Evolutionary conservation across 352 stramenopile species (phyloP).

Genomic region (Phytophthora nicotianae): DNA sequence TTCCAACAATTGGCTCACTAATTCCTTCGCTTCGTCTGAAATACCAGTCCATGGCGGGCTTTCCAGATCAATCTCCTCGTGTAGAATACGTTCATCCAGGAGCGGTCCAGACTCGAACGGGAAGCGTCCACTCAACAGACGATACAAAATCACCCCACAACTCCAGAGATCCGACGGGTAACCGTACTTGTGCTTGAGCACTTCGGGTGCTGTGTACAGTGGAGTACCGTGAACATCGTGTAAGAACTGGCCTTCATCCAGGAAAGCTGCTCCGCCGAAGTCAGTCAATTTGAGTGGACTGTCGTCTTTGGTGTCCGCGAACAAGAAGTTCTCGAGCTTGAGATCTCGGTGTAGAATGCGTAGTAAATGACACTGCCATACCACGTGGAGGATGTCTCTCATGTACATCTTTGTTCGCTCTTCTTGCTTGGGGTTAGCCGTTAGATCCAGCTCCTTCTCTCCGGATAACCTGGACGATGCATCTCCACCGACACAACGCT

Average conservation of each 20-base stretch:
- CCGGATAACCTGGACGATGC: constrained; percentile 41
- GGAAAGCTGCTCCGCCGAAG: constrained; percentile 73
- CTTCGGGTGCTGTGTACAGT: constrained; percentile 76
- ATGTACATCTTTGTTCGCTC: constrained; percentile 65
- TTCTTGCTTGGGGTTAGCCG: constrained; percentile 35
- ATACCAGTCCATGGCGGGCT: constrained; percentile 54
- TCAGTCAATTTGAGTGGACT: constrained; percentile 82
- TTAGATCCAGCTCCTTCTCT: constrained; percentile 20
- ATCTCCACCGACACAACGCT: constrained; percentile 78
- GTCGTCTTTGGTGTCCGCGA: constrained; percentile 57
- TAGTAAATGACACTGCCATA: constrained; percentile 81
- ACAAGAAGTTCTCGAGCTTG: constrained; percentile 86
- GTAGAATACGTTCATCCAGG: constrained; percentile 67
- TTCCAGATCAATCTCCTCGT: constrained; percentile 63
- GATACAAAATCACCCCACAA: constrained; percentile 80
- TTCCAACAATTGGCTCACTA: constrained; percentile 55
- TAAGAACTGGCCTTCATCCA: constrained; percentile 46
- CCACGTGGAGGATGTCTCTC: constrained; percentile 78
- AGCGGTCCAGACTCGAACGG: constrained; percentile 65
- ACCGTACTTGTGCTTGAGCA: constrained; percentile 64
- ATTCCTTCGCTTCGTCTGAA: constrained; percentile 61
- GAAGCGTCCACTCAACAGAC: constrained; percentile 63
- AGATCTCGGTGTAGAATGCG: constrained; percentile 75
- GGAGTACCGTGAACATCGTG: constrained; percentile 67
- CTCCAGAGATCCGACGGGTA: constrained; percentile 83